Evolutionary conservation across 2,329 filamentous ascomycete genomes (phyloP).

Genomic region (Claviceps fusiformis): DNA sequence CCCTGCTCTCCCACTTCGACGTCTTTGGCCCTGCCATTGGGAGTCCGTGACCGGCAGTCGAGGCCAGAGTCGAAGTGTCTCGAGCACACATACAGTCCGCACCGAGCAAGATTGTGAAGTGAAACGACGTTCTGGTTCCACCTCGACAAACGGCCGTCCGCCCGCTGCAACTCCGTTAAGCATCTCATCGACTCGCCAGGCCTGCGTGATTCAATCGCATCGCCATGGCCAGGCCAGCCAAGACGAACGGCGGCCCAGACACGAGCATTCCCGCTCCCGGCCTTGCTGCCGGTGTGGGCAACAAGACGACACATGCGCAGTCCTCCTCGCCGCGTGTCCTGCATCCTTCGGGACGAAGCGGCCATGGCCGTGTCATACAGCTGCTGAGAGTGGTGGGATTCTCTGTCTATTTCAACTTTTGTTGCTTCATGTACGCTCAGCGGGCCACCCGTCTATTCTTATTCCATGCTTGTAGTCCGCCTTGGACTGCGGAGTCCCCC

Average conservation of each 20-base stretch:
- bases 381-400: constrained; percentile 39
- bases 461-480: neutral
- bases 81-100: no score
- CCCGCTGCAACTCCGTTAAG: no score
- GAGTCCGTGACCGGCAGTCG: no score
- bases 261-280: constrained; percentile 18
- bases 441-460: neutral
- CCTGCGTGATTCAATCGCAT: neutral
- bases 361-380: constrained; percentile 37
- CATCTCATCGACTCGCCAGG: neutral
- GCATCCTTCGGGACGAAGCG: constrained; percentile 42
- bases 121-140: neutral
- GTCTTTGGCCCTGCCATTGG: no score
- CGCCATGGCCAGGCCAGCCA: constrained; percentile 14
- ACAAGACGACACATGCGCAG: constrained; percentile 8
- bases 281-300: constrained; percentile 11
- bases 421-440: constrained; percentile 29
- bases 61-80: no score
- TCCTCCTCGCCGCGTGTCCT: constrained; percentile 7
- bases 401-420: constrained; percentile 35
- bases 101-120: neutral
- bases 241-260: constrained; percentile 12
- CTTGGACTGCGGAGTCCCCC: neutral
- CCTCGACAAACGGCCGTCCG: neutral
- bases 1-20: no score